Conservation (phyloP, 768 basidiomycete genomes). For the Calocybe indica region DNA sequence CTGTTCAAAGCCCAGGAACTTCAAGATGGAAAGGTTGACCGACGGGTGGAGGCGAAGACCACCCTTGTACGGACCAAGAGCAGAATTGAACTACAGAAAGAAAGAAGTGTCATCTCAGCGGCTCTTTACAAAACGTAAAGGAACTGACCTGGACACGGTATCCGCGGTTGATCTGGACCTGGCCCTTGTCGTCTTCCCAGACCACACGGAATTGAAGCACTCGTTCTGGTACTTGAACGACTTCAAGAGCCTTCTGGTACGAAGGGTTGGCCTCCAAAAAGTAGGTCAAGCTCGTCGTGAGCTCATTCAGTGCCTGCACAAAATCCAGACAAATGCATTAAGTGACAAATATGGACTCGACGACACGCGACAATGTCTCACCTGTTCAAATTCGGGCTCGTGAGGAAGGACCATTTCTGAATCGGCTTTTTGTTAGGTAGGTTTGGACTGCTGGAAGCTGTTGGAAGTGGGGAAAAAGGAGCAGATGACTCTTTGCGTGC, state of each 20-base stretch:
- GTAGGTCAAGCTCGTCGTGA: slow-evolving; percentile 52
- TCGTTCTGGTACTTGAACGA: slow-evolving; percentile 53
- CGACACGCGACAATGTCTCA: slow-evolving; percentile 8
- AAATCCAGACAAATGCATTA: neutral
- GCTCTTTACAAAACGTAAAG: neutral
- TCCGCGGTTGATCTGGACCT: slow-evolving; percentile 63
- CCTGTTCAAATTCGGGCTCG: slow-evolving; percentile 71
- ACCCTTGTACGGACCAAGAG: slow-evolving; percentile 74
- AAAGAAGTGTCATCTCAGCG: neutral
- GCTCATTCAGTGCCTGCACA: slow-evolving; percentile 56
- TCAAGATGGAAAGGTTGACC: slow-evolving; percentile 78
- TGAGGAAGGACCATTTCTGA: slow-evolving; percentile 35
- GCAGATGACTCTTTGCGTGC: neutral
- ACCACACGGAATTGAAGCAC: slow-evolving; percentile 66
- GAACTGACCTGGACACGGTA: slow-evolving; percentile 62
- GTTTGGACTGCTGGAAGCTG: neutral
- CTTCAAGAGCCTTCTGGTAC: slow-evolving; percentile 62
- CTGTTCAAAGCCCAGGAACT: slow-evolving; percentile 82
- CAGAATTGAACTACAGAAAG: slow-evolving; percentile 58
- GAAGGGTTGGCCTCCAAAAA: slow-evolving; percentile 64
- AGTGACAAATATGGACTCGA: too few relatives aligned
- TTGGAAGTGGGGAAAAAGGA: neutral
- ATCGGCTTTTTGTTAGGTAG: neutral
- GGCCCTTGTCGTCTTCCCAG: slow-evolving; percentile 70
- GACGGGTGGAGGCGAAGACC: slow-evolving; percentile 74